Base-by-base conservation (phyloP, 1,284 basidiomycete species). In the Bjerkandera adusta region DNA sequence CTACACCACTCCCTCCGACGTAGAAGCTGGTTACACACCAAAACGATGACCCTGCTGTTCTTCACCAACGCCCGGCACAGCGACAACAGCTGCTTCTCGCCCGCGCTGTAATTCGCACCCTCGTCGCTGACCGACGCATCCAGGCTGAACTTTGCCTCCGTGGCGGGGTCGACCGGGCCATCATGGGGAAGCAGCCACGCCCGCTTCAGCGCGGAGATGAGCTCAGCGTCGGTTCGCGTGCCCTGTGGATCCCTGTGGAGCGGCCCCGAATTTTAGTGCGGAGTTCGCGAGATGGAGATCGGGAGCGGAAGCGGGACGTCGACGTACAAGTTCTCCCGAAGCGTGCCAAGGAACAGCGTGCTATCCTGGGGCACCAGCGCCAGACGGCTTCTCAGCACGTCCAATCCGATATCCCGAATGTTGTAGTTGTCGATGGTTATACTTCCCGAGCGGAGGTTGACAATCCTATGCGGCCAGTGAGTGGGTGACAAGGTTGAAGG, bases 31-130 rank as follows among this genome's bases (percentile, higher is more conserved):
- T n/a, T n/a, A 68, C 70, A 67, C 60, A 77, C 83, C 56, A 89
- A 72, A 18, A 91, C 72, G 38, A 91, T 81, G 45, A 90, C 75
- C 12, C 73, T 75, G 56, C 82, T 85, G 44, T 77, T 74, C 67
- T 86, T 87, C 26, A 89, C 75, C 21, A 91, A 66, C 0, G 86
- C 87, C 37, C 86, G 70, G 52, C 82, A 84, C 1, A 91, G 68
- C 13, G 86, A 85, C 6, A 92, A 68, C 12, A 92, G 70, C 57
- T 92, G 89, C 52, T 85, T 79, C 65, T 93, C 86, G 11, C 89
- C 89, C 8, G 83, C 83, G 53, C 79, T 83, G 61, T 83, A 89
- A 58, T 91, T 90, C 5, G 75, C 40, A 73, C 80, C 83, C 67
- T 85, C 83, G 52, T 85, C 81, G 15, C 75, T 76, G 8, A 86